A percentile compares a stretch with the other conserved stretches of the same genome.
These are phyloP conservation scores for Adenanthera pavonina DNA, from an alignment of 306 rosid species.

Conservation along the genomic window DNA sequence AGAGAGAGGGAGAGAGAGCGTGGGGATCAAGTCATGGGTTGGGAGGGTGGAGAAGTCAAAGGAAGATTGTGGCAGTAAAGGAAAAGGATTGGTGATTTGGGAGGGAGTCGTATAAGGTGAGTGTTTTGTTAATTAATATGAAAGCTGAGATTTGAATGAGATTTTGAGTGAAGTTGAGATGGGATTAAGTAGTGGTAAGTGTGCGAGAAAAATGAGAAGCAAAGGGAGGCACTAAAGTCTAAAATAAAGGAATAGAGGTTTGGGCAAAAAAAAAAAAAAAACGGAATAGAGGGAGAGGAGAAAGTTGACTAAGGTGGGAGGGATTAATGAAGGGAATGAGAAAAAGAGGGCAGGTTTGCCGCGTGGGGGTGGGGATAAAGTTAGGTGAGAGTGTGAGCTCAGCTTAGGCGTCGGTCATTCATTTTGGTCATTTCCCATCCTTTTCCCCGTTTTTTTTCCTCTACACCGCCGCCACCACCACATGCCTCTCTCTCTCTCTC, in stretches of 20 bases:
- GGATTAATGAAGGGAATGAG: neutral
- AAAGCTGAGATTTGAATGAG: neutral
- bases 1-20: constrained; percentile 29
- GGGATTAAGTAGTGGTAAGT: neutral
- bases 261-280: too few species aligned
- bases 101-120: neutral
- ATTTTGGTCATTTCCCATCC: constrained; percentile 32
- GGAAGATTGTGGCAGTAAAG: neutral
- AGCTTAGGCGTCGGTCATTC: constrained; percentile 43
- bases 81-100: neutral
- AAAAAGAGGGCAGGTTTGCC: neutral
- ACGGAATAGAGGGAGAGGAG: too few species aligned
- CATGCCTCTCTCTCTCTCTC: neutral
- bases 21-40: constrained; percentile 43
- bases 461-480: constrained; percentile 41
- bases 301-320: too few species aligned
- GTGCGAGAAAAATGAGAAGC: neutral
- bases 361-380: constrained; percentile 44
- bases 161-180: too few species aligned
- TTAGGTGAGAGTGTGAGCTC: constrained; percentile 36
- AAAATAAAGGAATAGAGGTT: neutral
- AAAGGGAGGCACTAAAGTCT: neutral
- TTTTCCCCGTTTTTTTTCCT: neutral
- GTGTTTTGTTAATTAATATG: neutral
- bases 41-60: constrained; percentile 45